A percentile compares a stretch with the other conserved stretches of the same genome.
Conservation (phyloP, 768 basidiomycete species). For the Cystofilobasidium bisporidii region DNA sequence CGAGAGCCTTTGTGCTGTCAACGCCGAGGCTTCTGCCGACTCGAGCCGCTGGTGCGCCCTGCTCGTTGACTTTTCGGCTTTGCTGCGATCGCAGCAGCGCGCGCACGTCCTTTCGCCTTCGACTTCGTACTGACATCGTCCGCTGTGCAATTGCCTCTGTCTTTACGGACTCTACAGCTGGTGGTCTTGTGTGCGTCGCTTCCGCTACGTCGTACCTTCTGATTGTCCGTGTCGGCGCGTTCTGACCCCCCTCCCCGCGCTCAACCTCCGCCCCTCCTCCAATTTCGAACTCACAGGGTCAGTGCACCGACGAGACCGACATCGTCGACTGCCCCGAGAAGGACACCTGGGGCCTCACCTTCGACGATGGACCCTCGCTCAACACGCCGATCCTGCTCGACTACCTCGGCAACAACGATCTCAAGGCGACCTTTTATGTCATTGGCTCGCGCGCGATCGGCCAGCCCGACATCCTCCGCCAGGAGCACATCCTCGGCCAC, state of each 20-base stretch:
- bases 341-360: constrained; percentile 49
- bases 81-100: no score
- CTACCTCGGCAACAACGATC: constrained; percentile 50
- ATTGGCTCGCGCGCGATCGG: constrained; percentile 47
- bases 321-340: constrained; percentile 54
- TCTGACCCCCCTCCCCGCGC: not conserved
- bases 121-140: no score
- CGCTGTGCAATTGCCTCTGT: not conserved
- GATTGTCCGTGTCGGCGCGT: no score
- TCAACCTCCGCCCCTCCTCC: not conserved
- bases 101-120: no score
- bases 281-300: not conserved
- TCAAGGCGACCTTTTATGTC: constrained; percentile 78
- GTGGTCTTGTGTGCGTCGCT: constrained; percentile 19
- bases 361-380: constrained; percentile 49
- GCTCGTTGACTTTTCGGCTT: no score
- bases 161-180: constrained; percentile 5
- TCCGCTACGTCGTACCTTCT: no score
- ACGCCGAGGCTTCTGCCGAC: constrained; percentile 17
- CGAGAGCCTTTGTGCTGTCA: constrained; percentile 9
- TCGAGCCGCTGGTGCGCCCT: constrained; percentile 1
- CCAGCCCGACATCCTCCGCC: constrained; percentile 58
- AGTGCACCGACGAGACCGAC: constrained; percentile 21
- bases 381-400: constrained; percentile 65
- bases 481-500: constrained; percentile 66